A percentile compares a stretch with the other conserved stretches of the same genome.
Evolutionary conservation across 2,329 filamentous ascomycete genomes (phyloP).

Genomic region (Talaromyces piceae): DNA sequence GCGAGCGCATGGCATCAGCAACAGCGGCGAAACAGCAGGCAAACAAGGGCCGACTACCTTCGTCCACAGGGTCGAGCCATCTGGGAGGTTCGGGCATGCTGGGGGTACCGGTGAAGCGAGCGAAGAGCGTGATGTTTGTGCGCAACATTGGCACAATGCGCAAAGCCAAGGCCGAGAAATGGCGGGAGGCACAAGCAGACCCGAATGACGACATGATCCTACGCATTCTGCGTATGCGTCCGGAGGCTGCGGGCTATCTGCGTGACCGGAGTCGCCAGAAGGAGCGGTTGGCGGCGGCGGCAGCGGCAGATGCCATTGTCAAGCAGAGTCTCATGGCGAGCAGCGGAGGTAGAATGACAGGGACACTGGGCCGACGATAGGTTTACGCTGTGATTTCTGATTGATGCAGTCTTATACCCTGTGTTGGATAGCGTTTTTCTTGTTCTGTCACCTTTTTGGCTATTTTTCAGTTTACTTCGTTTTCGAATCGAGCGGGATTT

Average conservation of each 20-base stretch:
- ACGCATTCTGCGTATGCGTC: constrained; percentile 87
- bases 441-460: not conserved
- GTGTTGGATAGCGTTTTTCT: not conserved
- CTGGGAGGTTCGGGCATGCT: constrained; percentile 44
- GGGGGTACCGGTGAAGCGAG: constrained; percentile 43
- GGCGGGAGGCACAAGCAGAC: constrained; percentile 90
- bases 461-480: not conserved
- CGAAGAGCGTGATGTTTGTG: constrained; percentile 78
- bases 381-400: not conserved
- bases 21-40: constrained; percentile 71
- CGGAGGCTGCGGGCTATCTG: constrained; percentile 79
- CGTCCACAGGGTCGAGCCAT: constrained; percentile 49
- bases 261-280: constrained; percentile 88
- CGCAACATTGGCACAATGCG: constrained; percentile 94
- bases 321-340: constrained; percentile 72
- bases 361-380: constrained; percentile 25
- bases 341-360: constrained; percentile 46
- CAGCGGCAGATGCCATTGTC: constrained; percentile 90
- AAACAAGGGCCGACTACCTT: constrained; percentile 60
- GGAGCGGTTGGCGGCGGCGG: constrained; percentile 81
- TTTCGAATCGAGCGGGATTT: not conserved
- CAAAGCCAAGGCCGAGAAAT: constrained; percentile 90
- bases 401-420: constrained; percentile 9
- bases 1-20: constrained; percentile 87
- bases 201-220: constrained; percentile 98